These are phyloP conservation scores for Globisporangium yorkense DNA, from an alignment of 352 stramenopile genomes.

Conservation along the genomic window DNA sequence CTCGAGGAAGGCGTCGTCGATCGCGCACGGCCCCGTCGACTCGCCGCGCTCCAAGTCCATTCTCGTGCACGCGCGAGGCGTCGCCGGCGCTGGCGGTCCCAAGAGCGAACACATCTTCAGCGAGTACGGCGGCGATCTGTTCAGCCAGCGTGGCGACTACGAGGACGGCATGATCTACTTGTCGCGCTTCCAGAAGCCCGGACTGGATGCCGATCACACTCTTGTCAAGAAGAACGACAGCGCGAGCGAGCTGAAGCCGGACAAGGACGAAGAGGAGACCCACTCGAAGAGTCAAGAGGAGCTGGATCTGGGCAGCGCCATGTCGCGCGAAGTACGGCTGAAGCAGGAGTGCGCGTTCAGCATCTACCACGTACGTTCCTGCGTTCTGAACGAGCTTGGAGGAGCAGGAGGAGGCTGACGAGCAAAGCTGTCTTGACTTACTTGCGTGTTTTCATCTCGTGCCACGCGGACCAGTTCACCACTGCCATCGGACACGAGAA, in stretches of 20 bases:
- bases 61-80: constrained; percentile 20
- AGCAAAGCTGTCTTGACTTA: not conserved
- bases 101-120: constrained; percentile 49
- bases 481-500: constrained; percentile 56
- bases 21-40: constrained; percentile 21
- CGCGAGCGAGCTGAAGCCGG: constrained; percentile 33
- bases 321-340: constrained; percentile 54
- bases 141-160: constrained; percentile 79
- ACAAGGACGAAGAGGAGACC: constrained; percentile 38
- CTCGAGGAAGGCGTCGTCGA: constrained; percentile 27
- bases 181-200: constrained; percentile 68
- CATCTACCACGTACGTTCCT: constrained; percentile 56
- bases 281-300: constrained; percentile 50
- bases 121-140: constrained; percentile 73
- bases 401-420: not conserved
- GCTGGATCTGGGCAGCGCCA: constrained; percentile 29
- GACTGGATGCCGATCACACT: not conserved
- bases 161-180: constrained; percentile 87
- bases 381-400: not conserved
- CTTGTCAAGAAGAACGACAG: constrained; percentile 17
- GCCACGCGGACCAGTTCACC: constrained; percentile 35
- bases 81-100: constrained; percentile 17
- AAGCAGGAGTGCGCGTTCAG: constrained; percentile 82
- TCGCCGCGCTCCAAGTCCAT: constrained; percentile 57
- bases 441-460: not conserved